Conservation (phyloP, 345 rosid genomes). For the Mallotus nudiflorus region DNA sequence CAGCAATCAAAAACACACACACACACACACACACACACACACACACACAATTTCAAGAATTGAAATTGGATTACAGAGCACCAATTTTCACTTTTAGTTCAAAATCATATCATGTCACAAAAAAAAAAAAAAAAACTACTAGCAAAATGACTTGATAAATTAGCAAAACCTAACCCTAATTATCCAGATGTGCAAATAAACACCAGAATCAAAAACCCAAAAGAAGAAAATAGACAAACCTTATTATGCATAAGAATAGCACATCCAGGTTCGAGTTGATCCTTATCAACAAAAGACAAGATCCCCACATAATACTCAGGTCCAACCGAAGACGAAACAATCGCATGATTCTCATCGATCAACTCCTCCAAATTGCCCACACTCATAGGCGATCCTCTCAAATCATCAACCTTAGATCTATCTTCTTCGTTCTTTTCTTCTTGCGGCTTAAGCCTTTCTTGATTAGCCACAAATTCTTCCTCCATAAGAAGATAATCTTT, state of each 20-base stretch:
- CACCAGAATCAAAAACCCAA: background rate
- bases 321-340: conserved; percentile 31
- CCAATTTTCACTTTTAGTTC: too few relatives aligned
- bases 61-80: too few relatives aligned
- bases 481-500: conserved; percentile 36
- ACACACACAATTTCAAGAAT: too few relatives aligned
- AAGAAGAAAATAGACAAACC: conserved; percentile 8
- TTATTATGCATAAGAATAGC: conserved; percentile 43
- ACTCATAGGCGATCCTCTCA: conserved; percentile 36
- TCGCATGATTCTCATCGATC: conserved; percentile 34
- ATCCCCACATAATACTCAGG: conserved; percentile 35
- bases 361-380: conserved; percentile 36
- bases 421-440: conserved; percentile 34
- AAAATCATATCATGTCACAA: too few relatives aligned
- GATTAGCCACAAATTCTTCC: conserved; percentile 32
- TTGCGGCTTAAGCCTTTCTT: conserved; percentile 33
- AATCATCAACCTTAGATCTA: conserved; percentile 29
- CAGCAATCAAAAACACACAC: too few relatives aligned
- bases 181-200: background rate
- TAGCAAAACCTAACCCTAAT: background rate
- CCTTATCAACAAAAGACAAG: conserved; percentile 34
- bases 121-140: too few relatives aligned
- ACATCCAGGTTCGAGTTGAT: conserved; percentile 45
- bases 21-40: too few relatives aligned
- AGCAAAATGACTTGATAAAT: too few relatives aligned